Evolutionary conservation across 768 basidiomycete species (phyloP).

Genomic region (Amanita pallidorosea): DNA sequence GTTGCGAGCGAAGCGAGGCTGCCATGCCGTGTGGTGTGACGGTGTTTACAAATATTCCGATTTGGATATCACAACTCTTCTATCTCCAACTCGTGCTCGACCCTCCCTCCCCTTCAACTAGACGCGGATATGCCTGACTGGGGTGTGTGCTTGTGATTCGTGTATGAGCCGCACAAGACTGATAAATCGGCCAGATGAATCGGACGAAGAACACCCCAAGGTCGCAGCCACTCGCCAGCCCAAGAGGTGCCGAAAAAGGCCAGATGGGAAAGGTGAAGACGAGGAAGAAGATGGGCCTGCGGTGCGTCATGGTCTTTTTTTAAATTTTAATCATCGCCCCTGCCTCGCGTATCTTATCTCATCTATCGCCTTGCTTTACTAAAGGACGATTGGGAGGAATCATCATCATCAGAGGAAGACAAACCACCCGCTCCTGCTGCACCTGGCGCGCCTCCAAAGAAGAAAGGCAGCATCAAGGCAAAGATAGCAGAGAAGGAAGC

Average conservation of each 20-base stretch:
- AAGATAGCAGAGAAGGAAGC: constrained; percentile 92
- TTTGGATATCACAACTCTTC: neutral
- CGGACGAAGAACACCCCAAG: constrained; percentile 23
- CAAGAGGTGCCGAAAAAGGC: constrained; percentile 27
- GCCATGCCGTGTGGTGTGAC: neutral
- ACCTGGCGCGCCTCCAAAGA: constrained; percentile 64
- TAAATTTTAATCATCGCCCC: no score
- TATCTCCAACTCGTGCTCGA: no score
- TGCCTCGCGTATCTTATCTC: neutral
- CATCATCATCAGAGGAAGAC: constrained; percentile 49
- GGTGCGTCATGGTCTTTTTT: constrained; percentile 32
- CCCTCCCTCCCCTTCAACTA: no score
- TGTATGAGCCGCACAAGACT: neutral
- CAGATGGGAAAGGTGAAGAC: constrained; percentile 90
- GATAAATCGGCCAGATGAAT: constrained; percentile 19
- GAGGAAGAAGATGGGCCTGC: constrained; percentile 73
- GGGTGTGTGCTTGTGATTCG: constrained; percentile 16
- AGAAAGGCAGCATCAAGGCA: constrained; percentile 86
- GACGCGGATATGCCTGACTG: constrained; percentile 27
- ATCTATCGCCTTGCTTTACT: neutral
- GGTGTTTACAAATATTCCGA: no score
- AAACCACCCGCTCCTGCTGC: constrained; percentile 28
- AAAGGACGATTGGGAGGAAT: constrained; percentile 98
- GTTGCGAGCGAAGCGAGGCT: constrained; percentile 17
- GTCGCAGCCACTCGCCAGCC: constrained; percentile 13